These are phyloP conservation scores for Pleodorina starrii DNA, from an alignment of 139 green algal species.

Conservation along the genomic window DNA sequence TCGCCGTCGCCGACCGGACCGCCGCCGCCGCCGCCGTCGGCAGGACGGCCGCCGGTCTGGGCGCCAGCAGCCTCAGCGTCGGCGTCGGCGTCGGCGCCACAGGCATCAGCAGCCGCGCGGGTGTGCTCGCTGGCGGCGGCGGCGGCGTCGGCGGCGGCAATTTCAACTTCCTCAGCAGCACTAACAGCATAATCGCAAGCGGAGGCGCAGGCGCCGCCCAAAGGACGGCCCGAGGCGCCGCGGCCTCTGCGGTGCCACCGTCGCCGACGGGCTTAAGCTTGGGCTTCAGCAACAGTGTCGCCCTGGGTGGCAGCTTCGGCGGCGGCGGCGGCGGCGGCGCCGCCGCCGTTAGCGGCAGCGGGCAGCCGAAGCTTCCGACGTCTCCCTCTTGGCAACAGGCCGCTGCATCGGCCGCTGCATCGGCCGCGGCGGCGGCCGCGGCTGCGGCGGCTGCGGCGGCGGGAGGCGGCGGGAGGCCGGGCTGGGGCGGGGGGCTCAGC, in stretches of 20 bases:
- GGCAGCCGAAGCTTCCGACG: not conserved
- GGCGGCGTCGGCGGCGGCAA: too few species aligned
- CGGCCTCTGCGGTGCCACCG: not conserved
- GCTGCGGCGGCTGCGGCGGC: not conserved
- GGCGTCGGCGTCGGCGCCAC: too few species aligned
- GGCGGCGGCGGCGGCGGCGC: not conserved
- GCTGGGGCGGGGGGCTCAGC: not conserved
- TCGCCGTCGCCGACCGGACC: too few species aligned
- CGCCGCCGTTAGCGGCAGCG: not conserved
- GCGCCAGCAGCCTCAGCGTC: too few species aligned
- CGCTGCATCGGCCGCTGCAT: not conserved
- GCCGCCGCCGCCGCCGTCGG: too few species aligned
- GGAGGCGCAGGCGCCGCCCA: too few species aligned
- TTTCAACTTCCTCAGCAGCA: too few species aligned
- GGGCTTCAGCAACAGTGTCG: not conserved
- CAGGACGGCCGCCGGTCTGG: too few species aligned
- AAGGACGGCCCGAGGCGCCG: too few species aligned
- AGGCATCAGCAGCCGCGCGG: too few species aligned
- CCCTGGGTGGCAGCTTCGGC: not conserved
- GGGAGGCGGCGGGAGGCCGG: not conserved
- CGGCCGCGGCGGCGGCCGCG: not conserved
- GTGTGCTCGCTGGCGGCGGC: too few species aligned
- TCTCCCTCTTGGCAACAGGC: constrained; percentile 11
- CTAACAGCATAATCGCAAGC: too few species aligned
- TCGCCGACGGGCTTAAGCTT: not conserved